These are phyloP conservation scores for Aspergillus nanangensis DNA, from an alignment of 495 filamentous ascomycete genomes.

Conservation along the genomic window DNA sequence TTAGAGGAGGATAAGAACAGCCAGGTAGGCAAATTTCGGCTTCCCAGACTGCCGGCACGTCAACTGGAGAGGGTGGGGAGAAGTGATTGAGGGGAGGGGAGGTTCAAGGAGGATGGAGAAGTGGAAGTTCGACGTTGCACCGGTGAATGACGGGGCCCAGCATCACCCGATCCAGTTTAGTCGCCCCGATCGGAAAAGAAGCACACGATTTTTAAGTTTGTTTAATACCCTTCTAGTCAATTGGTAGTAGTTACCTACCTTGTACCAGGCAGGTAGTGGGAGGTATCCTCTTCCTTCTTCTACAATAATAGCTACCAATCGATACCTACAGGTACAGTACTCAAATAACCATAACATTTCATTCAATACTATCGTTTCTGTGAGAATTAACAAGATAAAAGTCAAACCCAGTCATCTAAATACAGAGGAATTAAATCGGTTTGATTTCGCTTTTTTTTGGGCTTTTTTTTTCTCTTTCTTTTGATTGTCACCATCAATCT, in stretches of 20 bases:
- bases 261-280: too few species aligned
- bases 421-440: slow-evolving; percentile 13
- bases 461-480: slow-evolving; percentile 9
- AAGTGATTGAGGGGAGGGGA: slow-evolving; percentile 8
- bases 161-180: slow-evolving; percentile 11
- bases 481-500: slow-evolving; percentile 17
- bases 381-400: too few species aligned
- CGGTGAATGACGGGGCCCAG: background rate
- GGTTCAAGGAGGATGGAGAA: background rate
- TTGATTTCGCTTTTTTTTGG: slow-evolving; percentile 8
- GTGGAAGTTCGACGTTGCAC: slow-evolving; percentile 11
- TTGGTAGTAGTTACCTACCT: too few species aligned
- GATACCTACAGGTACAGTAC: too few species aligned
- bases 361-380: too few species aligned
- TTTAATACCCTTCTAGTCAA: too few species aligned
- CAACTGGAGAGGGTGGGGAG: background rate
- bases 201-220: too few species aligned
- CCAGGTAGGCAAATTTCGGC: too few species aligned
- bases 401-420: slow-evolving; percentile 13
- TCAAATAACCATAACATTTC: too few species aligned
- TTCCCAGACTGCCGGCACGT: slow-evolving; percentile 13
- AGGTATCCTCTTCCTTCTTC: too few species aligned
- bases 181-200: background rate
- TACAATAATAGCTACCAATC: too few species aligned
- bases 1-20: background rate